phyloP scores from a whole-genome alignment of 139 green algal genomes.

The Pleodorina starrii region DNA sequence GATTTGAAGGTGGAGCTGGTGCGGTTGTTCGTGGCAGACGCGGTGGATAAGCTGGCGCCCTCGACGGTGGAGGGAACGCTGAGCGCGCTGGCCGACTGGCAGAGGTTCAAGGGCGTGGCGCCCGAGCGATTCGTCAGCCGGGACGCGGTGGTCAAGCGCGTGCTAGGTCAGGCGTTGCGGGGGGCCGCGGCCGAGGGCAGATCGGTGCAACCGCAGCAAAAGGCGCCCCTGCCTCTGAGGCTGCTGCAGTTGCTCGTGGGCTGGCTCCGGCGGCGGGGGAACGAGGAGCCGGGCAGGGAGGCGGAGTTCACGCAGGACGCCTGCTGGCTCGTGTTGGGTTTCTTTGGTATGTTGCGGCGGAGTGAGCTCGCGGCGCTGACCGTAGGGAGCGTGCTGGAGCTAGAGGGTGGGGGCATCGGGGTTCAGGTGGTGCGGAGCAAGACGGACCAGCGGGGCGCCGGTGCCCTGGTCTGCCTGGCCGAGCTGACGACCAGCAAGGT shows the following conservation, averaged over 20 bases:
- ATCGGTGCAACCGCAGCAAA: neutral
- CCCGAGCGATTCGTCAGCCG: neutral
- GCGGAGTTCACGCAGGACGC: neutral
- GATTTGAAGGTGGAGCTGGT: no score
- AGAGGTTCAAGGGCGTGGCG: neutral
- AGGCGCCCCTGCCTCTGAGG: neutral
- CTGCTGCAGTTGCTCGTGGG: neutral
- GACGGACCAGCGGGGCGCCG: neutral
- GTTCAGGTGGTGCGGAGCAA: neutral
- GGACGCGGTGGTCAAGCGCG: neutral
- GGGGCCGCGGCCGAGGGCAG: neutral
- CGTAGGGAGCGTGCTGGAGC: neutral
- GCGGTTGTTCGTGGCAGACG: no score
- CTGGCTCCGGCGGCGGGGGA: neutral
- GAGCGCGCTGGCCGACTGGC: no score
- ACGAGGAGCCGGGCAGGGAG: neutral
- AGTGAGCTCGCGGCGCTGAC: neutral
- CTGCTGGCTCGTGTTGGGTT: neutral
- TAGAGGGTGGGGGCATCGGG: neutral
- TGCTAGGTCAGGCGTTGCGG: neutral
- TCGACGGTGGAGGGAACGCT: no score
- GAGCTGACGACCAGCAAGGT: neutral
- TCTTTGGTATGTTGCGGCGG: slow-evolving; percentile 21
- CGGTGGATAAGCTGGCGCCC: no score
- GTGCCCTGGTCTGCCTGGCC: neutral